phyloP scores from a whole-genome alignment of 2,329 filamentous ascomycete genomes.

The Leptographium procerum region DNA sequence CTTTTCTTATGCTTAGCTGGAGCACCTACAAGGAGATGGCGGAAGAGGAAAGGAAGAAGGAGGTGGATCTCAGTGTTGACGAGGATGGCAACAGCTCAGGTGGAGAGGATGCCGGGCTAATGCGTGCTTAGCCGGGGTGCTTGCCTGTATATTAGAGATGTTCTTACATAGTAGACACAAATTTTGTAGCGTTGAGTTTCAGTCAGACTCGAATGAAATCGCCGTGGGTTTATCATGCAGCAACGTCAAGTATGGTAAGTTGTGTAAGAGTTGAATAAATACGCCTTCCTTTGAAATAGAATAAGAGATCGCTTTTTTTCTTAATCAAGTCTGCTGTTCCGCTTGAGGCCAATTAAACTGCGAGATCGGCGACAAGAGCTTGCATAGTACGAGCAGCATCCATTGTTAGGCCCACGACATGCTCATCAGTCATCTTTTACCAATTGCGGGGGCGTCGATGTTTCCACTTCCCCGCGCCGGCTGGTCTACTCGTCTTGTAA shows the following conservation, averaged over 20 bases:
- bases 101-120: neutral
- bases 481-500: neutral
- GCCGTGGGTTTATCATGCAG: too few species aligned
- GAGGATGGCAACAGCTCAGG: constrained; percentile 9
- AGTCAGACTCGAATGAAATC: too few species aligned
- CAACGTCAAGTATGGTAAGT: too few species aligned
- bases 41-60: constrained; percentile 61
- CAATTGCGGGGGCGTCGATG: neutral
- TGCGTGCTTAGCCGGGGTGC: neutral
- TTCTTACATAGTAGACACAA: neutral
- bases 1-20: constrained; percentile 79
- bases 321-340: too few species aligned
- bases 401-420: too few species aligned
- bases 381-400: too few species aligned
- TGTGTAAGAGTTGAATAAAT: too few species aligned
- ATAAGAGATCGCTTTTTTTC: too few species aligned
- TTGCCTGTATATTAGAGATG: neutral
- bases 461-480: neutral
- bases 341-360: too few species aligned
- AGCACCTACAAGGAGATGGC: constrained; percentile 90
- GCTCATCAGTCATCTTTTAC: constrained; percentile 8
- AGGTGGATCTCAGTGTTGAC: constrained; percentile 18
- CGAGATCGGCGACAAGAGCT: too few species aligned
- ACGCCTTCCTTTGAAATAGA: too few species aligned
- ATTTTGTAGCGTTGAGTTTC: too few species aligned